Evolutionary conservation across 140 eudicot species (phyloP), one percentile per base, ranked within the genome.

Genomic region (Anethum foeniculum): DNA sequence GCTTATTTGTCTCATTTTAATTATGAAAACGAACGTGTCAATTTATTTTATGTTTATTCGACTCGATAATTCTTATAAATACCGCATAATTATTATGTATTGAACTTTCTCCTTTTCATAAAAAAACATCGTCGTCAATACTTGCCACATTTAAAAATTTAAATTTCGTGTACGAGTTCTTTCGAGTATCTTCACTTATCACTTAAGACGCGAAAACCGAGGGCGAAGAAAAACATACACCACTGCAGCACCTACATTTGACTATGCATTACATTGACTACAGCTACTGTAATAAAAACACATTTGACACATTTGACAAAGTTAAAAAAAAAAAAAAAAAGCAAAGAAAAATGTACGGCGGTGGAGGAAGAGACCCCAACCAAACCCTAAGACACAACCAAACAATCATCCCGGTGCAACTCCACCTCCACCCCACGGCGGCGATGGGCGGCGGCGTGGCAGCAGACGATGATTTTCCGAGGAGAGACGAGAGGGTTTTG

Each of bases 401-500:
- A 7, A 79, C 82, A 83, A 90, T 84, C 84, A 36, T 82, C 85
- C 83, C 85, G 6, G 71, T 82, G 81, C 82, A 43, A 51, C 69
- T 65, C 28, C 85, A 28, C 25, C 80, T 49, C 4, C 51, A 80
- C 36, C 80, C 76, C 19, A 86, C 64, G 43, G 60, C 27, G 75
- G 15, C 83, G 86, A 64, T 78, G 52, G 81, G 41, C 81, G 43
- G 74, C 25, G 85, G 76, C 14, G 46, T 7, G 46, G 46, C 46
- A 41, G 46, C 46, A 41, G 81, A 4, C 84, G 96, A 87, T 39
- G 90, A 88, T 74, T 86, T 81, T 52, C 83, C 89, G 19, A 86
- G 76, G 83, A 78, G 90, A 46, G 90, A 86, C 75, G 88, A 88
- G 86, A 83, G 93, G 86, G 83, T 87, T 9, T 88, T 86, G 67